phyloP scores from a whole-genome alignment of 805 yeast genomes.

The Sugiyamaella boreocaroliniensis region DNA sequence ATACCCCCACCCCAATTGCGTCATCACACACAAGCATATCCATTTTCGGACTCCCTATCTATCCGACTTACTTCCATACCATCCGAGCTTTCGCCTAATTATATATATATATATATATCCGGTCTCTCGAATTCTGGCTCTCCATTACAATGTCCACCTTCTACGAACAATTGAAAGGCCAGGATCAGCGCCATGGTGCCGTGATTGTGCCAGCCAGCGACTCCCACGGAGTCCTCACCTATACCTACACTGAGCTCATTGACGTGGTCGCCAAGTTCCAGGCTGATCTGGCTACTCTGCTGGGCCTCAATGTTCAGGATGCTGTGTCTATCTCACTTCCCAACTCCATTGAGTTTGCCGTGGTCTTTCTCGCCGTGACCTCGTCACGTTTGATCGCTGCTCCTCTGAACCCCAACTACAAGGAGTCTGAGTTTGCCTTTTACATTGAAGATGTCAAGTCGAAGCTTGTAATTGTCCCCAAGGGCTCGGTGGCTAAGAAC shows the following conservation, averaged over 20 bases:
- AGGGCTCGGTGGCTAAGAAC: constrained; percentile 37
- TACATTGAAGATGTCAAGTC: constrained; percentile 57
- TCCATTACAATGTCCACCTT: background rate
- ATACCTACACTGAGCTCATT: constrained; percentile 1
- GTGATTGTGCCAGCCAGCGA: constrained; percentile 10
- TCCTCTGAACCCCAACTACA: constrained; percentile 61
- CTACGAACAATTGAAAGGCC: background rate
- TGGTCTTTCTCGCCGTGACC: constrained; percentile 51
- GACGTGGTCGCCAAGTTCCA: constrained; percentile 1
- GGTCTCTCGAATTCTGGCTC: no score
- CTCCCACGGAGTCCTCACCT: background rate
- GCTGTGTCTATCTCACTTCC: constrained; percentile 56
- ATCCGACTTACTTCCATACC: no score
- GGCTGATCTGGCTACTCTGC: constrained; percentile 30
- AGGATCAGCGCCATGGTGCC: constrained; percentile 4
- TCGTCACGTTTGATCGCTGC: constrained; percentile 55
- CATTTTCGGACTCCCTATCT: no score
- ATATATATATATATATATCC: no score
- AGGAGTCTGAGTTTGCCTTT: constrained; percentile 55
- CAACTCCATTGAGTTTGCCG: constrained; percentile 53
- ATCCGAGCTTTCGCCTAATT: no score
- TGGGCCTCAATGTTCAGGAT: constrained; percentile 36
- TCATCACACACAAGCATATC: no score
- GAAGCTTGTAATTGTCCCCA: constrained; percentile 50
- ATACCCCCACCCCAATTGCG: no score